Evolutionary conservation across 2,329 filamentous ascomycete species (phyloP).

Genomic region (Cladophialophora immunda): DNA sequence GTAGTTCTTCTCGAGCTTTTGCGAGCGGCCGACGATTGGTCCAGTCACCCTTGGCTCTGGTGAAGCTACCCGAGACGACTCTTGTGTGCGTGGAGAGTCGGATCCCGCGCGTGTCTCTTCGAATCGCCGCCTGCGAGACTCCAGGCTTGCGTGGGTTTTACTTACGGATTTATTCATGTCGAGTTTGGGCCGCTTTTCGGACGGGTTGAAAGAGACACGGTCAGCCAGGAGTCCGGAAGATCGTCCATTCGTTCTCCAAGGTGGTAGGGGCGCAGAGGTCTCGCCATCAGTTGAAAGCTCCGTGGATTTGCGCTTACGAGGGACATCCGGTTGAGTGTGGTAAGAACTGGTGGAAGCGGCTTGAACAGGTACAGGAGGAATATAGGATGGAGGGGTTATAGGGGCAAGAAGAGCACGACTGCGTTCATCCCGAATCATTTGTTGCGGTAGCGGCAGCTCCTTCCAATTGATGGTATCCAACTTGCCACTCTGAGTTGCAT

Average conservation of each 20-base stretch:
- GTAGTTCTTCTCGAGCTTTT: conserved; percentile 89
- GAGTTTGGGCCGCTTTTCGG: conserved; percentile 60
- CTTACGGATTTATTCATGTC: conserved; percentile 67
- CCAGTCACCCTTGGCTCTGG: conserved; percentile 57
- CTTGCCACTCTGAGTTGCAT: conserved; percentile 76
- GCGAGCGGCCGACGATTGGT: conserved; percentile 85
- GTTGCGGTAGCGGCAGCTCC: conserved; percentile 81
- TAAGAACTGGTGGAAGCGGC: conserved; percentile 30
- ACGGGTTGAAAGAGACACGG: conserved; percentile 71
- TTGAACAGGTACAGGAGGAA: conserved; percentile 34
- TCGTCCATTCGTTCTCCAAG: conserved; percentile 78
- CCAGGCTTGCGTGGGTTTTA: conserved; percentile 89
- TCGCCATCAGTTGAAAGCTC: conserved; percentile 65
- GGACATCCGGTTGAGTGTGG: conserved; percentile 41
- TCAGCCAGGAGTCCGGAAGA: conserved; percentile 68
- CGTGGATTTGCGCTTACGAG: conserved; percentile 85
- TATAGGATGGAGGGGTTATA: conserved; percentile 36
- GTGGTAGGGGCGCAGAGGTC: conserved; percentile 62
- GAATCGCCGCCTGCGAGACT: conserved; percentile 90
- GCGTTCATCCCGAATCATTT: conserved; percentile 78
- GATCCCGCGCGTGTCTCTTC: conserved; percentile 62
- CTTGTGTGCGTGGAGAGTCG: conserved; percentile 49
- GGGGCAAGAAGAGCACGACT: conserved; percentile 44
- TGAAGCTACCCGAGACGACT: conserved; percentile 56
- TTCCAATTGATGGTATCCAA: conserved; percentile 84